Evolutionary conservation across 495 filamentous ascomycete genomes (phyloP).

Genomic region (Daldinia decipiens): DNA sequence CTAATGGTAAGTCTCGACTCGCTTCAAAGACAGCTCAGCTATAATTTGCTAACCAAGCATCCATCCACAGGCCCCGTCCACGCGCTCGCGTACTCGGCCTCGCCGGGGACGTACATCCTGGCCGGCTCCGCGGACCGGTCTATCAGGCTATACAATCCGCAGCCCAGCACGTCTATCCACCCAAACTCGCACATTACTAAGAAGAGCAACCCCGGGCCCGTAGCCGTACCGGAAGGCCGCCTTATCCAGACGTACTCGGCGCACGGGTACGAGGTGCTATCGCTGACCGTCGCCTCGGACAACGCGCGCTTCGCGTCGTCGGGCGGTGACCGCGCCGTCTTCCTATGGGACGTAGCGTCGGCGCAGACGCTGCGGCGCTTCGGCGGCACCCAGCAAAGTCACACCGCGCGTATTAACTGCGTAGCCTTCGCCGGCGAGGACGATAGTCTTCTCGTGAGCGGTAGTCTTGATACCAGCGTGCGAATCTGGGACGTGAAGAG

Average conservation of each 20-base stretch:
- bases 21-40: background rate
- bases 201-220: slow-evolving; percentile 23
- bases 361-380: slow-evolving; percentile 79
- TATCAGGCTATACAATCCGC: slow-evolving; percentile 81
- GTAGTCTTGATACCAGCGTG: slow-evolving; percentile 83
- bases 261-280: slow-evolving; percentile 91
- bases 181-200: slow-evolving; percentile 49
- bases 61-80: slow-evolving; percentile 71
- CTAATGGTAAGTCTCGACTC: slow-evolving; percentile 48
- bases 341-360: slow-evolving; percentile 91
- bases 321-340: slow-evolving; percentile 89
- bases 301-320: slow-evolving; percentile 84
- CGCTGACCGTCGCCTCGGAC: slow-evolving; percentile 74
- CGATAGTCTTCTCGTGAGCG: slow-evolving; percentile 76
- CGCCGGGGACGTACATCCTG: slow-evolving; percentile 78
- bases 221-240: slow-evolving; percentile 48
- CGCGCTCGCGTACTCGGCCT: slow-evolving; percentile 74
- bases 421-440: slow-evolving; percentile 79
- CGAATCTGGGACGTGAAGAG: slow-evolving; percentile 84
- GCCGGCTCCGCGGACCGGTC: slow-evolving; percentile 87
- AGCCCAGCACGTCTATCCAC: slow-evolving; percentile 55
- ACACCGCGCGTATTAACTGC: slow-evolving; percentile 76
- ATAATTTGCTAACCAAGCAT: slow-evolving; percentile 16
- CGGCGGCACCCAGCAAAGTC: slow-evolving; percentile 64
- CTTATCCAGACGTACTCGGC: slow-evolving; percentile 88